Evolutionary conservation across 208 protist genomes (phyloP), one percentile per base, ranked within the genome.

Genomic region (Trypanosoma caninum): DNA sequence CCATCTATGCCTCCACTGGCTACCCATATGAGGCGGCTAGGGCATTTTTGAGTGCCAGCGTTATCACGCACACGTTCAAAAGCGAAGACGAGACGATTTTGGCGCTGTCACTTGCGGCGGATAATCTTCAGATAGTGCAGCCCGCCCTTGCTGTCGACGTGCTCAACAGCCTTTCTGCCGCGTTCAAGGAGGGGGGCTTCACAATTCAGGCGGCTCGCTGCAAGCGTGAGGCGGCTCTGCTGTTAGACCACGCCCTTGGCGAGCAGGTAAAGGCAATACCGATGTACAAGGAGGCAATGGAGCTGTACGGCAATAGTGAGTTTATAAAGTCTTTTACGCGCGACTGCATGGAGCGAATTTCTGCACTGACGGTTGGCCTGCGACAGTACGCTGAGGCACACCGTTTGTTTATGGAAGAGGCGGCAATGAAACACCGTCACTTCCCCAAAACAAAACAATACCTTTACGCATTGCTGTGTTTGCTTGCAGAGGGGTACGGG

Each of bases 171-270:
- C 67, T 90, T 23, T 61, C 79, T 10, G 54, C 41, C 48, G 69
- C 65, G 38, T 81, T 88, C 61, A 61, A 42, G n/a, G 2, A 37
- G 22, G 58, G 23, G 23, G 59, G 78, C 2, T 69, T 84, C 38
- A 59, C 46, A 18, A 76, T 79, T 44, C 86, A 93, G 62, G 71
- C 86, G 0, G 86, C 86, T 0, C 75, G 78, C n/a, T 93, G 86
- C 58, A 63, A 70, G 30, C 83, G 76, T 40, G 80, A 90, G 6
- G 71, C 77, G 13, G 86, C 80, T 0, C 66, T 80, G 40, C 27
- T 93, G 4, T 41, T 82, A 20, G 86, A 93, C 31, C 31, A 69
- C 10, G 63, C 62, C 13, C 50, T 92, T 37, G 62, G 55, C 0
- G 67, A 82, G 5, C 69, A 66, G 11, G 65, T 34, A 20, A 40